Conservation (phyloP, 495 filamentous ascomycete species). For the Penicillium waksmanii region DNA sequence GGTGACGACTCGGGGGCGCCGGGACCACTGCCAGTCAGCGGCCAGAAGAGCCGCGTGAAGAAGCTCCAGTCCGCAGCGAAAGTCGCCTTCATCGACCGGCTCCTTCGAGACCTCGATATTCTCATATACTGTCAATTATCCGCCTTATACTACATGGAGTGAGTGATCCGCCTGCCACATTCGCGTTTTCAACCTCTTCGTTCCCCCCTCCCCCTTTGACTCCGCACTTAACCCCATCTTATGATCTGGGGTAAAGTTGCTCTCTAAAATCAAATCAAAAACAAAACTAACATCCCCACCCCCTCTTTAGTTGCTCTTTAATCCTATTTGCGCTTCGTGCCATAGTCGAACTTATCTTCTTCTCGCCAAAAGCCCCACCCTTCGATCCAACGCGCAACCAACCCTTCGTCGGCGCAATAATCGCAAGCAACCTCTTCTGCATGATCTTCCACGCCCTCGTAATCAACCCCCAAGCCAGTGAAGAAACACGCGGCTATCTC, state of each 20-base stretch:
- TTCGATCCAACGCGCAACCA: constrained; percentile 64
- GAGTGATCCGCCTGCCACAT: constrained; percentile 29
- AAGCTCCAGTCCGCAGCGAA: constrained; percentile 44
- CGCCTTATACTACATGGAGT: constrained; percentile 92
- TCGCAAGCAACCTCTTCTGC: constrained; percentile 72
- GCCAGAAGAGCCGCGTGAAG: constrained; percentile 39
- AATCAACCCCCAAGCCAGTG: constrained; percentile 66
- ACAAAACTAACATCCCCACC: constrained; percentile 9
- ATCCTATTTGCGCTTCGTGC: constrained; percentile 70
- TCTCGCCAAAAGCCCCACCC: constrained; percentile 76
- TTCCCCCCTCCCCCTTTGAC: neutral
- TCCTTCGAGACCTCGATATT: constrained; percentile 76
- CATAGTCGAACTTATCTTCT: constrained; percentile 71
- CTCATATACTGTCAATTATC: constrained; percentile 81
- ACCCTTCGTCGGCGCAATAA: constrained; percentile 70
- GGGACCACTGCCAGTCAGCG: constrained; percentile 21
- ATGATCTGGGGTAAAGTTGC: neutral
- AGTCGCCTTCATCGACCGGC: constrained; percentile 65
- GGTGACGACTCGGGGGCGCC: constrained; percentile 27
- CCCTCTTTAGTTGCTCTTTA: constrained; percentile 69
- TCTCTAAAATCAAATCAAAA: neutral
- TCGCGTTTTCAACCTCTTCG: neutral
- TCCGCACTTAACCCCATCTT: neutral
- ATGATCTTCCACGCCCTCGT: constrained; percentile 70
- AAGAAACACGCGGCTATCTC: constrained; percentile 77